Evolutionary conservation across 805 yeast species (phyloP), one percentile per base, ranked within the genome.

Genomic region (Scheffersomyces lignosus): DNA sequence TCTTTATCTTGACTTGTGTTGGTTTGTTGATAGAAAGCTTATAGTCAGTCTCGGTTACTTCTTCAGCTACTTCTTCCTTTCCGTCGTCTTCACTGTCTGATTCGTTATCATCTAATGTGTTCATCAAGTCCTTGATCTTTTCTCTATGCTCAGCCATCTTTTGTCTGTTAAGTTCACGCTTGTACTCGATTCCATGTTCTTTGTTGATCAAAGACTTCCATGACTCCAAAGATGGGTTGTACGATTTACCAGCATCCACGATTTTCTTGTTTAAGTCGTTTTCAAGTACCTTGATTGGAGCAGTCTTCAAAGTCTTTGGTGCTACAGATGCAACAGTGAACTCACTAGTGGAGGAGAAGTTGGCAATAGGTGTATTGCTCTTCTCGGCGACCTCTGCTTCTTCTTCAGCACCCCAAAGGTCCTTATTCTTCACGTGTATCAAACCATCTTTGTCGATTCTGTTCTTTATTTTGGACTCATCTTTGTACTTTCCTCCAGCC

Each of bases 191-290:
- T 35, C 58, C 71, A 49, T 73, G 82, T 61, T 89, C 97, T 36
- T 71, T 66, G 36, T 77, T 67, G 35, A 93, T 77, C 48, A 90
- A 71, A 14, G 60, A 62, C 49, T 80, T 79, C 99, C 99, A 93
- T 18, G 85, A 78, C 38, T 82, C 84, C 45, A 81, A 69, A 9
- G 91, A 75, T 17, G 99, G 99, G 56, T 93, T 93, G 56, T 88
- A 93, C 2, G 98, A 90, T 58, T 84, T 86, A 37, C 98, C 98
- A 2, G 83, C 93, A 50, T 83, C 82, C 9, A 96, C 89, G 3
- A 80, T 27, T 27, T 53, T 51, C 7, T 54, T 49, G 10, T 46
- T 38, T 2, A 48, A 59, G 14, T 71, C 80, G 31, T 64, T 51
- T n/a, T 72, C 71, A 40, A 69, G 73, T 13, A 87, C 75, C 28